These are phyloP conservation scores for Komagataella mondaviorum DNA, from an alignment of 805 yeast genomes.

Conservation along the genomic window DNA sequence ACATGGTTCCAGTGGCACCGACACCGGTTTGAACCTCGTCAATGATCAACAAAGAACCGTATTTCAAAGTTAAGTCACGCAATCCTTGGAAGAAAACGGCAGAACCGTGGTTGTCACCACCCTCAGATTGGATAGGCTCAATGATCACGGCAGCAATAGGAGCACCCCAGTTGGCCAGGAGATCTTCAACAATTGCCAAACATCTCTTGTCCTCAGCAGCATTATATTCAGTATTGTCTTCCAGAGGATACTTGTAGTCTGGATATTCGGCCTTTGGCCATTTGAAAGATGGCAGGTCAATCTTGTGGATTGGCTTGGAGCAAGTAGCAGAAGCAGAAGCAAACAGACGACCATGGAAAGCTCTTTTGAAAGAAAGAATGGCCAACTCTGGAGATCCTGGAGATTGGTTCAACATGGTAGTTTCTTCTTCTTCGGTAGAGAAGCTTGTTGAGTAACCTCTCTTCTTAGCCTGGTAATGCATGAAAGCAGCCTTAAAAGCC, in stretches of 20 bases:
- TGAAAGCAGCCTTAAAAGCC: conserved; percentile 60
- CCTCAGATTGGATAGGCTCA: conserved; percentile 61
- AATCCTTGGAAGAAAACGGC: conserved; percentile 47
- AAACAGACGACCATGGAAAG: conserved; percentile 44
- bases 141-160: conserved; percentile 39
- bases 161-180: conserved; percentile 23
- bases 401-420: conserved; percentile 34
- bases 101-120: conserved; percentile 66
- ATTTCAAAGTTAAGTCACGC: conserved; percentile 43
- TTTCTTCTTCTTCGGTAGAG: conserved; percentile 27
- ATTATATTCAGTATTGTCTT: conserved; percentile 40
- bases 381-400: conserved; percentile 43
- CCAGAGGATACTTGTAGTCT: conserved; percentile 71
- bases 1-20: conserved; percentile 58
- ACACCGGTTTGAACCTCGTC: conserved; percentile 72
- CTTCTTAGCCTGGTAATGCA: conserved; percentile 42
- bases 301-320: conserved; percentile 42
- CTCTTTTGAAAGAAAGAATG: conserved; percentile 37
- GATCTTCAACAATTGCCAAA: conserved; percentile 26
- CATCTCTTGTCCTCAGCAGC: conserved; percentile 33
- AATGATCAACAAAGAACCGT: conserved; percentile 46
- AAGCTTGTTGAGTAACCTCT: conserved; percentile 32
- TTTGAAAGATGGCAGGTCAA: conserved; percentile 45
- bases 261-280: conserved; percentile 66
- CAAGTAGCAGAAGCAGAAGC: conserved; percentile 43